Percentiles rank a stretch among this genome's conserved stretches.
Conservation (phyloP, 2,329 filamentous ascomycete species). For the Penicillium polonicum region DNA sequence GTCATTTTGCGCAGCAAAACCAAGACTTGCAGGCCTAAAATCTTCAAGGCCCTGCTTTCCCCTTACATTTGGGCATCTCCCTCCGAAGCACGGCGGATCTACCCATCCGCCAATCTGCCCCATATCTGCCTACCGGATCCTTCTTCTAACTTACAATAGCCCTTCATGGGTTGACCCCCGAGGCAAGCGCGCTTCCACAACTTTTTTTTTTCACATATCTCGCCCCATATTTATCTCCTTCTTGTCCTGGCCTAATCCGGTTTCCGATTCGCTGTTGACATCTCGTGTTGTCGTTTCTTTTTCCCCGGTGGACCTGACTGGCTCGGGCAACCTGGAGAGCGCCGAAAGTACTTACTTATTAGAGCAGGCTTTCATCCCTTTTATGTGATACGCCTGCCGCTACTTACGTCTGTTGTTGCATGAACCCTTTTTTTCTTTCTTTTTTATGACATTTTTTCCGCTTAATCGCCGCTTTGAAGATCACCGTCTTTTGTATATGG, state of each 20-base stretch:
- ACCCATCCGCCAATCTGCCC: slow-evolving; percentile 18
- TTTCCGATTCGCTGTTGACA: slow-evolving; percentile 17
- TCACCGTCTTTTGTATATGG: slow-evolving; percentile 7
- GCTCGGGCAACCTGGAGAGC: slow-evolving; percentile 22
- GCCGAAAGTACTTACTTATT: slow-evolving; percentile 16
- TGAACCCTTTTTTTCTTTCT: slow-evolving; percentile 10
- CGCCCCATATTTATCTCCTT: slow-evolving; percentile 12
- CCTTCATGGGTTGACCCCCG: slow-evolving; percentile 12
- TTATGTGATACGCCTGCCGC: slow-evolving; percentile 19
- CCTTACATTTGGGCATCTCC: slow-evolving; percentile 16
- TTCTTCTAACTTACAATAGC: slow-evolving; percentile 15
- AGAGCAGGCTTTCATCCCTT: slow-evolving; percentile 14
- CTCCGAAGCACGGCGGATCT: slow-evolving; percentile 17
- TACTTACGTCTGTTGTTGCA: slow-evolving; percentile 12
- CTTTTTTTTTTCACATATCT: background rate
- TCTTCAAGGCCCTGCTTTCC: slow-evolving; percentile 13
- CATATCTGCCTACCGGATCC: slow-evolving; percentile 11
- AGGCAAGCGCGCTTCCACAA: slow-evolving; percentile 23
- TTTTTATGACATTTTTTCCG: slow-evolving; percentile 8
- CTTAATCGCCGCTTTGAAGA: slow-evolving; percentile 5
- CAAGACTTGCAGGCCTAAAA: background rate
- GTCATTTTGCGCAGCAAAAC: slow-evolving; percentile 2
- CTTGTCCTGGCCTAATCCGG: slow-evolving; percentile 2
- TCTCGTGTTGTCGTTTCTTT: slow-evolving; percentile 20
- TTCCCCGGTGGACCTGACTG: slow-evolving; percentile 31